These are phyloP conservation scores for Ilyonectria sp. DNA, from an alignment of 2,329 filamentous ascomycete genomes.

Conservation along the genomic window DNA sequence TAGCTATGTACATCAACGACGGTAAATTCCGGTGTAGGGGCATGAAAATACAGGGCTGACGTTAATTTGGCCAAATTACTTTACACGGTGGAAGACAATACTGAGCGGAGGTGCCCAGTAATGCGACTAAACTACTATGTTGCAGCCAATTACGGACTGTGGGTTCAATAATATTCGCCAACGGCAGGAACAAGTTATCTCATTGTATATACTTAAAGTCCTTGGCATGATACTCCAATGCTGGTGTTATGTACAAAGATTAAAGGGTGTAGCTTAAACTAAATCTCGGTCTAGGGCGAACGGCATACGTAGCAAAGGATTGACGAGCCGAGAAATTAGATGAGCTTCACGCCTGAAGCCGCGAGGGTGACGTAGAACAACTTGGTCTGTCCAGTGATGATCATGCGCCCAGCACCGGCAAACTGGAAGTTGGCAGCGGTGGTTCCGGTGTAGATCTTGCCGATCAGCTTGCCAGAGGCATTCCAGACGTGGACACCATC, in stretches of 20 bases:
- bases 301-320: background rate
- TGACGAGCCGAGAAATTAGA: constrained; percentile 3
- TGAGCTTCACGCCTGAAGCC: constrained; percentile 36
- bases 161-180: background rate
- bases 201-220: background rate
- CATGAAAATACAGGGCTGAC: too few relatives aligned
- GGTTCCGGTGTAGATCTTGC: constrained; percentile 69
- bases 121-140: too few relatives aligned
- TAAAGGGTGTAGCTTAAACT: background rate
- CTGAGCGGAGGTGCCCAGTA: too few relatives aligned
- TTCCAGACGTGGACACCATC: constrained; percentile 67
- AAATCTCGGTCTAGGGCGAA: background rate
- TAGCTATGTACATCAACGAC: too few relatives aligned
- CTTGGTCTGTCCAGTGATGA: constrained; percentile 54
- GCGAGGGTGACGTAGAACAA: constrained; percentile 51
- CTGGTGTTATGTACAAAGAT: background rate
- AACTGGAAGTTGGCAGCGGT: constrained; percentile 64
- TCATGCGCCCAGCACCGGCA: constrained; percentile 54
- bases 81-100: too few relatives aligned
- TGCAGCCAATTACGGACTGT: too few relatives aligned
- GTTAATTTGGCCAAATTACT: too few relatives aligned
- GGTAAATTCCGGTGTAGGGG: too few relatives aligned
- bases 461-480: constrained; percentile 61
- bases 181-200: background rate
- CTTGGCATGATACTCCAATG: background rate